Percentiles rank a stretch among this genome's conserved stretches.
These are phyloP conservation scores for Rhodotorula sp. DNA, from an alignment of 1,284 basidiomycete species.

Conservation along the genomic window DNA sequence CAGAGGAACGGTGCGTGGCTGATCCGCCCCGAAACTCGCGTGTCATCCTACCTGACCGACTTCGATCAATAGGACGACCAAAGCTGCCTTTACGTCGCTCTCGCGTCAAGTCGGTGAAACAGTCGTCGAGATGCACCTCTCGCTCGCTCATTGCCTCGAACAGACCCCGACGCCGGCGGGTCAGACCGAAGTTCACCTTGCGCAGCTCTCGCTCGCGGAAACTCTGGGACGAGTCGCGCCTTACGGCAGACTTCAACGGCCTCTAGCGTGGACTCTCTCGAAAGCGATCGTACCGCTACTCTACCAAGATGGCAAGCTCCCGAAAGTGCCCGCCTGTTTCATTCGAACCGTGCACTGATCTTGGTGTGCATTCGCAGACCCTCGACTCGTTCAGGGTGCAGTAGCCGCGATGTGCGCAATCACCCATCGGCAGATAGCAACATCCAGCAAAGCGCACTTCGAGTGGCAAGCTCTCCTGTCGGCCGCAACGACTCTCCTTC, in stretches of 20 bases:
- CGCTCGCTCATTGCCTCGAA: constrained; percentile 11
- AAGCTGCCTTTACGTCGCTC: constrained; percentile 41
- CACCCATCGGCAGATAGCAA: neutral
- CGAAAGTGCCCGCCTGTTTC: no score
- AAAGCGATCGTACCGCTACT: neutral
- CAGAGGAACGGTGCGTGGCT: constrained; percentile 27
- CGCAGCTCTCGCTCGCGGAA: constrained; percentile 12
- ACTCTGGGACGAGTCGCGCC: constrained; percentile 18
- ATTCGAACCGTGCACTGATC: neutral
- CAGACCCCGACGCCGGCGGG: neutral
- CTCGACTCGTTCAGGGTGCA: neutral
- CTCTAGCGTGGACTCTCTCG: constrained; percentile 15
- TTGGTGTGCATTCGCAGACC: neutral
- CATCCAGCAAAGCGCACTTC: neutral
- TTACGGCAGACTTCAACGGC: constrained; percentile 22
- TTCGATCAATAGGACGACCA: constrained; percentile 11
- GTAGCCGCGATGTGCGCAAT: neutral
- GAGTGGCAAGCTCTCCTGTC: neutral
- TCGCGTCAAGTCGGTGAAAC: constrained; percentile 36
- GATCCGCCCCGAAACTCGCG: neutral
- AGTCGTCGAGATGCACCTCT: constrained; percentile 29
- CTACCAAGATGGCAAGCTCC: neutral
- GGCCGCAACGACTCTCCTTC: neutral
- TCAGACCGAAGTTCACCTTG: neutral
- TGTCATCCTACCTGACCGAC: neutral